These are phyloP conservation scores for Gracilaria caudata DNA, from an alignment of 23 red algal species.

Conservation along the genomic window DNA sequence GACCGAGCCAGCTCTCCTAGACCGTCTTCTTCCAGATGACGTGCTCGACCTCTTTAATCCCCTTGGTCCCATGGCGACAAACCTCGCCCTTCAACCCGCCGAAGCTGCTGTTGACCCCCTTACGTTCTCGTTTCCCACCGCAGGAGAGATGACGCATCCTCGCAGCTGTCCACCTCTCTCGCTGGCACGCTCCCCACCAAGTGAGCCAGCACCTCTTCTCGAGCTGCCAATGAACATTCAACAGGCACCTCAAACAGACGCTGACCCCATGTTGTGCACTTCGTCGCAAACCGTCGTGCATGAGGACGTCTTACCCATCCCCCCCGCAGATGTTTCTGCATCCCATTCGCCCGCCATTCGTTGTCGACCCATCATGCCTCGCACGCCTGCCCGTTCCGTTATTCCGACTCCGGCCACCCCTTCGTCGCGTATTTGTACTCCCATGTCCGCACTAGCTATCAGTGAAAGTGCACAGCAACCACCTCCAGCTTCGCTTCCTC, in stretches of 20 bases:
- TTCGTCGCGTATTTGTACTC: constrained; percentile 9
- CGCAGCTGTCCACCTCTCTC: not conserved
- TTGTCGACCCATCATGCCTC: constrained; percentile 4
- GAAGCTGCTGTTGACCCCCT: not conserved
- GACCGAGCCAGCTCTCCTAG: not conserved
- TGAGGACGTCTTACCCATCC: not conserved
- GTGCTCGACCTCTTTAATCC: not conserved
- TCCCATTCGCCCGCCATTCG: not conserved
- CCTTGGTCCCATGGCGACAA: not conserved
- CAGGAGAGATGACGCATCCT: not conserved
- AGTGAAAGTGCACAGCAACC: not conserved
- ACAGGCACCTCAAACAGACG: not conserved
- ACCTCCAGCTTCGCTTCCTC: not conserved
- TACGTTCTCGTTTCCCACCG: not conserved
- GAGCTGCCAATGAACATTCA: constrained; percentile 21
- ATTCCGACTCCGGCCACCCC: not conserved
- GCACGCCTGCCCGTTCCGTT: not conserved
- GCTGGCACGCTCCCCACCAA: not conserved
- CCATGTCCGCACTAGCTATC: not conserved
- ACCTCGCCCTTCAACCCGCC: not conserved
- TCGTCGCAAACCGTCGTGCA: not conserved
- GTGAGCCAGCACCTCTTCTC: not conserved
- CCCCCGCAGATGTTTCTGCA: not conserved
- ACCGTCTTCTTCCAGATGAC: constrained; percentile 11
- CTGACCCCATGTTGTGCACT: not conserved